A percentile compares a stretch with the other conserved stretches of the same genome.
phyloP scores from a whole-genome alignment of 2,329 filamentous ascomycete genomes.

The Hypoxylon sp. region DNA sequence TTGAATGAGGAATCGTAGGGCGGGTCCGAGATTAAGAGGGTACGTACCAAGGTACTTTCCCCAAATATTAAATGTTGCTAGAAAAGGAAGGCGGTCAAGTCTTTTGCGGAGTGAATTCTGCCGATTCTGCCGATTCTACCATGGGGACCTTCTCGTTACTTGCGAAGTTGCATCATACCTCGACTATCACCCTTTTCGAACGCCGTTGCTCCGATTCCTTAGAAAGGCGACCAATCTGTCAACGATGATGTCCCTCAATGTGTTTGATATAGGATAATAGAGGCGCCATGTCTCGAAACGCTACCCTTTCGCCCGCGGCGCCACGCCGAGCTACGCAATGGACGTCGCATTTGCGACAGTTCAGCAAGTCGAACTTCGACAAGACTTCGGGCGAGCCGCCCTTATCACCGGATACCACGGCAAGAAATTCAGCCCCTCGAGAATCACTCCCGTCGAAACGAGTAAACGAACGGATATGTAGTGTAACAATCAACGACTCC shows the following conservation, averaged over 20 bases:
- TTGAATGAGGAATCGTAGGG: neutral
- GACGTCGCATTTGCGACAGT: conserved; percentile 68
- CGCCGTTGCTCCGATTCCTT: neutral
- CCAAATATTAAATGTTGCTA: neutral
- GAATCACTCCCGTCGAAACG: conserved; percentile 52
- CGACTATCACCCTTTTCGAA: conserved; percentile 1
- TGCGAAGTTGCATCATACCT: conserved; percentile 14
- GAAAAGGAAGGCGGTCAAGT: conserved; percentile 31
- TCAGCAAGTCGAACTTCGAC: conserved; percentile 65
- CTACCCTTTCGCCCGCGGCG: conserved; percentile 56
- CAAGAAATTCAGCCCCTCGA: conserved; percentile 66
- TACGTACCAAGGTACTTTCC: conserved; percentile 3
- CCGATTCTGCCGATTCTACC: neutral
- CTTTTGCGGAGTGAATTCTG: neutral
- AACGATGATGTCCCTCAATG: conserved; percentile 30
- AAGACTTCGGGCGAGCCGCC: conserved; percentile 58
- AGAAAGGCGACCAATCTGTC: neutral
- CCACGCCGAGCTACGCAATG: conserved; percentile 64
- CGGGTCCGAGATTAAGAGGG: neutral
- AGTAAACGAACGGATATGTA: conserved; percentile 64
- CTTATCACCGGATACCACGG: conserved; percentile 64
- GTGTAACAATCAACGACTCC: conserved; percentile 76
- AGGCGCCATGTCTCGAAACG: conserved; percentile 53
- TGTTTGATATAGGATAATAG: conserved; percentile 47
- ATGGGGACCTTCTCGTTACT: neutral